Percentiles rank a stretch among this genome's conserved stretches.
Conservation (phyloP, 148 eudicot species). For the Limonium bicolor region DNA sequence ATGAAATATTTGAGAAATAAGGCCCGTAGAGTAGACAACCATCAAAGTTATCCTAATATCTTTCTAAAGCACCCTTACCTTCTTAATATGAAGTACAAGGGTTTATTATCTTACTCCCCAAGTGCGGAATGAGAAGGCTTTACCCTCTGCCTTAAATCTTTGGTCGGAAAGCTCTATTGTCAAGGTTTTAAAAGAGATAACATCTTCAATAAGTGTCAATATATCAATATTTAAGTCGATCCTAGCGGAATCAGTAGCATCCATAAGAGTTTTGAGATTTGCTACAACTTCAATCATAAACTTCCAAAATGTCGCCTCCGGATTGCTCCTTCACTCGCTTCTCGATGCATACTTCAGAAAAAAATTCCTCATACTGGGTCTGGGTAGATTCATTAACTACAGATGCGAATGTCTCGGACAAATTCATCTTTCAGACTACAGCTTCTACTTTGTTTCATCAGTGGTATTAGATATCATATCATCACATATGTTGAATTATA, state of each 20-base stretch:
- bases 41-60: conserved; percentile 74
- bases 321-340: conserved; percentile 72
- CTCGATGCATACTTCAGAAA: conserved; percentile 43
- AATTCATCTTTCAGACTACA: conserved; percentile 14
- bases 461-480: no score
- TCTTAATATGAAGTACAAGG: conserved; percentile 60
- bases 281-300: conserved; percentile 55
- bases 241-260: conserved; percentile 61
- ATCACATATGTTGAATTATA: no score
- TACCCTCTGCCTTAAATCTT: conserved; percentile 38
- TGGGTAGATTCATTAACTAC: conserved; percentile 47
- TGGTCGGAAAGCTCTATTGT: conserved; percentile 51
- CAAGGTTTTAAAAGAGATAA: conserved; percentile 42
- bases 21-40: conserved; percentile 77
- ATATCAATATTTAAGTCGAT: conserved; percentile 50
- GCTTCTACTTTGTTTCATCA: conserved; percentile 1
- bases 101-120: conserved; percentile 38
- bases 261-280: conserved; percentile 56
- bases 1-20: conserved; percentile 76
- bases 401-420: conserved; percentile 58
- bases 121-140: conserved; percentile 38
- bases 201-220: conserved; percentile 11
- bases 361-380: conserved; percentile 17
- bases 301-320: conserved; percentile 39
- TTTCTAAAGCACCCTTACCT: conserved; percentile 60